Conservation (phyloP, 192 early-diverging fungal genomes). For the Endogone sp. region DNA sequence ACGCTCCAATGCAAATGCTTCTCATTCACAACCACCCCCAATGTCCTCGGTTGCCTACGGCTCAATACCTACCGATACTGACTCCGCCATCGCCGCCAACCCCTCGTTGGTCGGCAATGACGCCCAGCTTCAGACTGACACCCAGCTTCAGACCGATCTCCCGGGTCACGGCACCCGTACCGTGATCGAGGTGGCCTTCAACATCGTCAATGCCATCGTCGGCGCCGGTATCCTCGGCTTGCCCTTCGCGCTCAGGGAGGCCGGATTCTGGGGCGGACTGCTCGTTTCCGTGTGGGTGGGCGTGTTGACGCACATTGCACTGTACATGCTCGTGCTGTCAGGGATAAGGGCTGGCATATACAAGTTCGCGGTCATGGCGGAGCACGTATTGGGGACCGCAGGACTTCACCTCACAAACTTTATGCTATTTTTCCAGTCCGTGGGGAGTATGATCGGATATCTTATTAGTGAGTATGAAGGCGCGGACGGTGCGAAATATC, state of each 20-base stretch:
- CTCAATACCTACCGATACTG: too few relatives aligned
- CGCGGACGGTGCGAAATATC: too few relatives aligned
- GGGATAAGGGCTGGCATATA: constrained; percentile 45
- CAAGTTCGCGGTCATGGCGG: constrained; percentile 48
- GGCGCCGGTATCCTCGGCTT: constrained; percentile 66
- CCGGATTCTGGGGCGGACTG: constrained; percentile 58
- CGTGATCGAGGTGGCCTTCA: constrained; percentile 41
- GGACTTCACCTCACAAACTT: constrained; percentile 51
- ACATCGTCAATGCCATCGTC: constrained; percentile 66
- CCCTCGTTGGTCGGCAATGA: too few relatives aligned
- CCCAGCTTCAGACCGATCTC: constrained; percentile 19
- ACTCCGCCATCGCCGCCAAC: too few relatives aligned
- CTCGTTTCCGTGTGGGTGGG: constrained; percentile 39
- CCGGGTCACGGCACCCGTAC: constrained; percentile 31
- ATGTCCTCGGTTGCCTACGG: too few relatives aligned
- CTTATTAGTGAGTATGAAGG: constrained; percentile 45
- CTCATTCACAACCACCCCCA: too few relatives aligned
- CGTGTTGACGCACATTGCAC: constrained; percentile 40
- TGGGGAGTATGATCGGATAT: constrained; percentile 62
- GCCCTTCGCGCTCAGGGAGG: constrained; percentile 57
- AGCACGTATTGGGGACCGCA: constrained; percentile 42
- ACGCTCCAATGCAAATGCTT: too few relatives aligned
- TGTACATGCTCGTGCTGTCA: constrained; percentile 50
- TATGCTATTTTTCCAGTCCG: constrained; percentile 52
- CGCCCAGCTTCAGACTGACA: not conserved